Evolutionary conservation across 352 stramenopile species (phyloP).

Genomic region (Globisporangium alternatum): DNA sequence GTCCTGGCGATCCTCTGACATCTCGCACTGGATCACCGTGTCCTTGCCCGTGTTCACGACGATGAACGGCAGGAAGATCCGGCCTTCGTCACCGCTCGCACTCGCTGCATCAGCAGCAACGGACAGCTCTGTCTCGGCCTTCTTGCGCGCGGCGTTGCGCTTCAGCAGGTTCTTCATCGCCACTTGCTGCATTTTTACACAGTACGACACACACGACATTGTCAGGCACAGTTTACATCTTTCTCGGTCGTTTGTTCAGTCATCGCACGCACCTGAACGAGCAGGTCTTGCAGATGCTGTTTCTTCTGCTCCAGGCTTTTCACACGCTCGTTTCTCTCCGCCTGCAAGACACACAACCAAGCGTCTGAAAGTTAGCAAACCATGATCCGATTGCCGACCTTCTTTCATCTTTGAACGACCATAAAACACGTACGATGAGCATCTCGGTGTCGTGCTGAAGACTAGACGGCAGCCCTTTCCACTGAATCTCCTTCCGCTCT

Average conservation of each 20-base stretch:
- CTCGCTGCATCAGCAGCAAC: background rate
- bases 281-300: slow-evolving; percentile 89
- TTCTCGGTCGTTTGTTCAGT: too few species aligned
- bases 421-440: slow-evolving; percentile 49
- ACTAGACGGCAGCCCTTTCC: slow-evolving; percentile 79
- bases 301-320: slow-evolving; percentile 87
- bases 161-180: slow-evolving; percentile 93
- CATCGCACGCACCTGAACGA: slow-evolving; percentile 66
- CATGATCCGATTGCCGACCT: too few species aligned
- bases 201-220: background rate
- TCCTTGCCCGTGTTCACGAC: slow-evolving; percentile 94
- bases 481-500: slow-evolving; percentile 92
- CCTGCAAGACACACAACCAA: slow-evolving; percentile 24
- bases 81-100: slow-evolving; percentile 52
- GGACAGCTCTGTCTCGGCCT: slow-evolving; percentile 37
- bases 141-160: slow-evolving; percentile 78
- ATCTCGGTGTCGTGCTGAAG: slow-evolving; percentile 86
- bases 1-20: slow-evolving; percentile 93
- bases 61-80: slow-evolving; percentile 96
- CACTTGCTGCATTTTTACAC: slow-evolving; percentile 64
- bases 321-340: slow-evolving; percentile 68
- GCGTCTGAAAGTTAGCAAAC: background rate
- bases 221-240: background rate
- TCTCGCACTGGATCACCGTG: slow-evolving; percentile 96
- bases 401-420: background rate